phyloP scores from a whole-genome alignment of 768 basidiomycete species.

The Mrakia blollopis region DNA sequence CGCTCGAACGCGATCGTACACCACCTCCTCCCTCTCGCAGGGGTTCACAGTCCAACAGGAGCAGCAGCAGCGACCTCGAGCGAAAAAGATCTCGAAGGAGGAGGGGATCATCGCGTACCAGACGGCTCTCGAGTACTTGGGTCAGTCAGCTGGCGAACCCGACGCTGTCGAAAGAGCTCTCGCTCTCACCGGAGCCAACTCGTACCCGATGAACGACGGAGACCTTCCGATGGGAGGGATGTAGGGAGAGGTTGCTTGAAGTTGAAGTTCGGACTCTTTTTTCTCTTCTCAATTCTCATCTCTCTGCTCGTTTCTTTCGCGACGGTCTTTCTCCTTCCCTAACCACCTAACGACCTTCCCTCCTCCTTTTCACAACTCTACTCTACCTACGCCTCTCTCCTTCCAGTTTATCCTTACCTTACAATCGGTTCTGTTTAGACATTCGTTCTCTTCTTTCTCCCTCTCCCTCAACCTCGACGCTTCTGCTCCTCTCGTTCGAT shows the following conservation, averaged over 20 bases:
- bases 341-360: background rate
- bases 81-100: conserved; percentile 12
- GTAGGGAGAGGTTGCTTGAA: background rate
- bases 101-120: background rate
- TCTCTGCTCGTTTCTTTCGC: background rate
- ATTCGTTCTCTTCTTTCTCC: no score
- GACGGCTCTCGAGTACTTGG: background rate
- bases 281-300: background rate
- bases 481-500: no score
- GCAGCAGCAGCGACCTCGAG: background rate
- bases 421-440: no score
- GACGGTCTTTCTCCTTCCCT: background rate
- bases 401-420: background rate
- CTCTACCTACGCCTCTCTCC: background rate
- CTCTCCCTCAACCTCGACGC: no score
- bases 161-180: background rate
- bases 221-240: background rate
- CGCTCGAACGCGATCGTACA: conserved; percentile 23
- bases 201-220: background rate
- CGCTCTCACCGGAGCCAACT: background rate
- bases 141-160: background rate
- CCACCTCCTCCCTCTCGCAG: conserved; percentile 14
- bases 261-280: background rate
- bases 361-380: background rate
- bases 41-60: conserved; percentile 1